phyloP scores from a whole-genome alignment of 108 stramenopile genomes.

The Aurantiochytrium sp. region DNA sequence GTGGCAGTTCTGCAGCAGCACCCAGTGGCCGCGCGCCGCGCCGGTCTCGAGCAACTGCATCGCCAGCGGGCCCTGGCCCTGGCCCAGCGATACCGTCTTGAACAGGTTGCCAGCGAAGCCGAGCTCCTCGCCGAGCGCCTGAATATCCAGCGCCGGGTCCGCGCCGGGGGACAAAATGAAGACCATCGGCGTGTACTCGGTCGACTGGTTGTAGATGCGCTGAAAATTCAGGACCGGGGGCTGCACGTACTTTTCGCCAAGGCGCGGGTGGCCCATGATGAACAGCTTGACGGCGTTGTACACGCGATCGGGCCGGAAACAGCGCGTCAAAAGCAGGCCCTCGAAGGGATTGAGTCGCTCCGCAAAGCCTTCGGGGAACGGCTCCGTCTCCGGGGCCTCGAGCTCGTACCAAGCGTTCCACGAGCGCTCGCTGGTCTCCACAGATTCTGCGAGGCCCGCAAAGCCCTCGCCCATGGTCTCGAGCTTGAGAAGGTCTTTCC shows the following conservation, averaged over 20 bases:
- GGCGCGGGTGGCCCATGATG: conserved; percentile 39
- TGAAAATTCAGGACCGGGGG: conserved; percentile 65
- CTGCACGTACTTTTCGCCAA: conserved; percentile 67
- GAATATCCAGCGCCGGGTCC: conserved; percentile 66
- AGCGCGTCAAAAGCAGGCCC: conserved; percentile 51
- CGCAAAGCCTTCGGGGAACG: conserved; percentile 46
- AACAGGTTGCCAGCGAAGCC: conserved; percentile 57
- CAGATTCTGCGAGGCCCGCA: conserved; percentile 34
- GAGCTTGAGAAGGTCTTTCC: conserved; percentile 61
- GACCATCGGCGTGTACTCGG: conserved; percentile 59
- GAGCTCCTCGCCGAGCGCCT: conserved; percentile 56
- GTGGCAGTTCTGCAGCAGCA: conserved; percentile 69
- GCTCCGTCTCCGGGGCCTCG: conserved; percentile 56
- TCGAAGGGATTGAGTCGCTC: conserved; percentile 47
- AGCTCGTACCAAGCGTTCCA: conserved; percentile 69
- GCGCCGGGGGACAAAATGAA: conserved; percentile 67
- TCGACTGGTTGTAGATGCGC: conserved; percentile 53
- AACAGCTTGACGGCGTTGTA: conserved; percentile 67
- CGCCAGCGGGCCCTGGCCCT: conserved; percentile 66
- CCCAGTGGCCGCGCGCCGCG: conserved; percentile 63
- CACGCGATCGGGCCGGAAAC: conserved; percentile 64
- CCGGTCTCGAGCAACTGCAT: conserved; percentile 63
- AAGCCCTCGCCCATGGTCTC: conserved; percentile 41
- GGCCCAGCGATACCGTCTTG: conserved; percentile 60
- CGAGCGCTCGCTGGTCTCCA: neutral